Percentiles rank a stretch among this genome's conserved stretches.
Evolutionary conservation across 2,329 filamentous ascomycete species (phyloP).

Genomic region (Aspergillus sp.): DNA sequence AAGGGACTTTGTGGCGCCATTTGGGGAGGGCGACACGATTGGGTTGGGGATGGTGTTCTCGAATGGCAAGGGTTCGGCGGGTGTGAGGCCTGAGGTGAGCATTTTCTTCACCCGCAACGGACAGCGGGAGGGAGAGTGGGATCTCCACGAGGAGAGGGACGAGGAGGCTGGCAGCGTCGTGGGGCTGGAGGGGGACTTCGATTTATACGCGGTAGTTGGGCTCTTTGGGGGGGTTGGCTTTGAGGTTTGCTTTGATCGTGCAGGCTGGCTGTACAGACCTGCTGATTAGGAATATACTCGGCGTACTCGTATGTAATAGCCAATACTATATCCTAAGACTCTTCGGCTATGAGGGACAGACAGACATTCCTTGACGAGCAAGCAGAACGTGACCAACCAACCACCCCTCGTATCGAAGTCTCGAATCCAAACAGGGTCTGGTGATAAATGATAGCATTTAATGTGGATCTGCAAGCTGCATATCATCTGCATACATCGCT

Average conservation of each 20-base stretch:
- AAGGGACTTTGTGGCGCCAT: constrained; percentile 46
- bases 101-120: constrained; percentile 55
- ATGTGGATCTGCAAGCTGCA: neutral
- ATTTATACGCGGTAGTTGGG: constrained; percentile 52
- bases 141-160: constrained; percentile 53
- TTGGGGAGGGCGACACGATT: constrained; percentile 46
- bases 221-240: constrained; percentile 55
- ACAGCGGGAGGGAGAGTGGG: constrained; percentile 43
- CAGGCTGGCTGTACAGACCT: constrained; percentile 39
- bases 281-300: no score
- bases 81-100: constrained; percentile 33
- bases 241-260: constrained; percentile 43
- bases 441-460: neutral
- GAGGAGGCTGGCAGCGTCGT: constrained; percentile 49
- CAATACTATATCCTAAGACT: no score
- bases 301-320: no score
- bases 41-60: constrained; percentile 51
- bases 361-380: no score
- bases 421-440: no score
- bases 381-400: no score
- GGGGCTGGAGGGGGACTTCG: constrained; percentile 59
- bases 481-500: neutral
- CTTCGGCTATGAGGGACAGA: no score
- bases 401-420: no score
- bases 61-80: constrained; percentile 20